phyloP scores from a whole-genome alignment of 2,329 filamentous ascomycete species.

The Plenodomus tracheiphilus region DNA sequence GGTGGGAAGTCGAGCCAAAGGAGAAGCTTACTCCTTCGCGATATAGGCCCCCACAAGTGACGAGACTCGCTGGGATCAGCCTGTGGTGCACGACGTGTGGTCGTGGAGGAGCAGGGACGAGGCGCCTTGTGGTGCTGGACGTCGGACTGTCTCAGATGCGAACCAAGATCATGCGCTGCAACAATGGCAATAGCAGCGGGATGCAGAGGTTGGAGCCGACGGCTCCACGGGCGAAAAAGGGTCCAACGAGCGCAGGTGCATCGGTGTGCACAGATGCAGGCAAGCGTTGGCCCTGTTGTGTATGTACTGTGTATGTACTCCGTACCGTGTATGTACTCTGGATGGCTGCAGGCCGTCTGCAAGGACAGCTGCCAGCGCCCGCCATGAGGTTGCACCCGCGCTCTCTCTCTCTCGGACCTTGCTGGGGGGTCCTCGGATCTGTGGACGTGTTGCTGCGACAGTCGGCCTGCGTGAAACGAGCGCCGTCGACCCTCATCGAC shows the following conservation, averaged over 20 bases:
- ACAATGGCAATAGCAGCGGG: conserved; percentile 2
- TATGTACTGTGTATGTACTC: conserved; percentile 4
- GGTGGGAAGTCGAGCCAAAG: not conserved
- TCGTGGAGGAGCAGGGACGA: not conserved
- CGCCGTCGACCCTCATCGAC: conserved; percentile 2
- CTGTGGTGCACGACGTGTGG: not conserved
- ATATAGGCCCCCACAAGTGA: not conserved
- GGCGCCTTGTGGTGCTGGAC: not conserved
- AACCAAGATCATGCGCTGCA: conserved; percentile 8
- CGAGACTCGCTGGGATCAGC: not conserved
- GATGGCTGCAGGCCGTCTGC: conserved; percentile 12
- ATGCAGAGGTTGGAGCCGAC: not conserved
- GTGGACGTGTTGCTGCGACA: not conserved
- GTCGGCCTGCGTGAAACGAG: not conserved
- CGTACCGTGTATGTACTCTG: conserved; percentile 7
- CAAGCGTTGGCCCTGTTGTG: conserved; percentile 14
- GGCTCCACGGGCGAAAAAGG: conserved; percentile 2
- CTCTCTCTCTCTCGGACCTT: no score
- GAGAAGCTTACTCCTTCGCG: not conserved
- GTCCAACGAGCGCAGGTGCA: conserved; percentile 3
- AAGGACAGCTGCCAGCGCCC: conserved; percentile 13
- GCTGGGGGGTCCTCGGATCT: conserved; percentile 4
- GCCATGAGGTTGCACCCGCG: conserved; percentile 8
- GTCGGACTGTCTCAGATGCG: conserved; percentile 7
- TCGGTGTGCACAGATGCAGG: conserved; percentile 8